phyloP scores from a whole-genome alignment of 371 early-diverging fungal genomes.

The Rhizopus arrhizus region DNA sequence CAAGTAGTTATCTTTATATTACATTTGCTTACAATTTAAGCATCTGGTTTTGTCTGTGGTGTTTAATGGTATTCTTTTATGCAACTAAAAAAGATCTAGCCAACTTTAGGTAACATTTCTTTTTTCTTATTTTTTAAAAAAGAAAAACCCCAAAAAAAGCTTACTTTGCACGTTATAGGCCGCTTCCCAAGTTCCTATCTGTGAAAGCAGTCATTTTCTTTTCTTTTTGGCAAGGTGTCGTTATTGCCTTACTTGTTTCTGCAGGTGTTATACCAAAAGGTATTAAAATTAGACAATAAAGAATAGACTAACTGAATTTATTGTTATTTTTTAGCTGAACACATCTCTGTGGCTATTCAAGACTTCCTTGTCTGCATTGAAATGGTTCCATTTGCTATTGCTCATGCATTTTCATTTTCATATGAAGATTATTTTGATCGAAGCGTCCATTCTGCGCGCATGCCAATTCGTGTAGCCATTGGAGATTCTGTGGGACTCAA shows the following conservation, averaged over 20 bases:
- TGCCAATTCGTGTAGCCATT: slow-evolving; percentile 77
- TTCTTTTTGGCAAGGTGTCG: slow-evolving; percentile 94
- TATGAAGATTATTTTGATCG: slow-evolving; percentile 72
- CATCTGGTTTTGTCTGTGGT: slow-evolving; percentile 85
- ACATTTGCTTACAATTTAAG: slow-evolving; percentile 87
- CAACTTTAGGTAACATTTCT: slow-evolving; percentile 66
- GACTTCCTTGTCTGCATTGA: slow-evolving; percentile 92
- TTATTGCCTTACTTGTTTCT: slow-evolving; percentile 79
- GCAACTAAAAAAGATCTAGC: slow-evolving; percentile 81
- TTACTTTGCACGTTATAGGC: slow-evolving; percentile 22
- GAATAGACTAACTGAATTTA: background rate
- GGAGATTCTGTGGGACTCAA: slow-evolving; percentile 81
- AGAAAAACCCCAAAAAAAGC: no score
- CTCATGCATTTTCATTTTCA: slow-evolving; percentile 83
- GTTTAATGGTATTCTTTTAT: slow-evolving; percentile 86
- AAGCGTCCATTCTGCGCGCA: slow-evolving; percentile 69
- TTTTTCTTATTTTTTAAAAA: background rate
- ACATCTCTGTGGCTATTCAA: slow-evolving; percentile 87
- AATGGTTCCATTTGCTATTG: slow-evolving; percentile 83
- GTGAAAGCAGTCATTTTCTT: slow-evolving; percentile 95
- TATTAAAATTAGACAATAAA: slow-evolving; percentile 24
- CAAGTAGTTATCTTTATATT: slow-evolving; percentile 80
- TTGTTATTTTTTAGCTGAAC: slow-evolving; percentile 49
- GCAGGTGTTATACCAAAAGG: slow-evolving; percentile 72
- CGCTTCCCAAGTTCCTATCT: slow-evolving; percentile 91